Evolutionary conservation across 176 grass and related monocot species (phyloP).

Genomic region (Triticum urartu): DNA sequence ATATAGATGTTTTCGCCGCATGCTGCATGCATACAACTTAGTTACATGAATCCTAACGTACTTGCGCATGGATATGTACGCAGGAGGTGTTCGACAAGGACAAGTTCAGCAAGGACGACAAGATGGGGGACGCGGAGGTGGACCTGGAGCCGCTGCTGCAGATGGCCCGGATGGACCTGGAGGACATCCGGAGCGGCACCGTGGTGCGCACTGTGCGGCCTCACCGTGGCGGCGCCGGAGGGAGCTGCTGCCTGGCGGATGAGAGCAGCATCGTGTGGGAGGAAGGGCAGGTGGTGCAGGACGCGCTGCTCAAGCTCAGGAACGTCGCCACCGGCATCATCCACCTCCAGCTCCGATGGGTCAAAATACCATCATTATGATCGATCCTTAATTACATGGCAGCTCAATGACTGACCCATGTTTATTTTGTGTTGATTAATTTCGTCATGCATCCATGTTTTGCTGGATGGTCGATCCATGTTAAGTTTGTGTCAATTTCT

Average conservation of each 20-base stretch:
- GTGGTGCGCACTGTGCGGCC: slow-evolving; percentile 51
- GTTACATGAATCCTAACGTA: background rate
- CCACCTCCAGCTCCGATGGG: slow-evolving; percentile 66
- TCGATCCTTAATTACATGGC: background rate
- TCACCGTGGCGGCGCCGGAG: background rate
- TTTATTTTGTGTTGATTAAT: background rate
- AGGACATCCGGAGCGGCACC: slow-evolving; percentile 44
- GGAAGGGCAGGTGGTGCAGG: slow-evolving; percentile 55
- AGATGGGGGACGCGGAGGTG: slow-evolving; percentile 77
- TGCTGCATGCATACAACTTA: background rate
- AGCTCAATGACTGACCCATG: background rate
- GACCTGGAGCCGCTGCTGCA: slow-evolving; percentile 55
- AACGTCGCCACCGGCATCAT: slow-evolving; percentile 45
- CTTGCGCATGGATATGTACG: background rate
- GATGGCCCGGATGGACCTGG: slow-evolving; percentile 43
- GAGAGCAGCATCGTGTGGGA: slow-evolving; percentile 61
- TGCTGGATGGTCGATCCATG: no score
- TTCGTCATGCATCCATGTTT: background rate
- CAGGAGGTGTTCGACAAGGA: slow-evolving; percentile 82
- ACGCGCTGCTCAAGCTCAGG: slow-evolving; percentile 50
- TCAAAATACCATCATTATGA: slow-evolving; percentile 28
- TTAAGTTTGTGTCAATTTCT: no score
- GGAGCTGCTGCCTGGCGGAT: slow-evolving; percentile 55
- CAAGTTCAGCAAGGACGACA: slow-evolving; percentile 60
- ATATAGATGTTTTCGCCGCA: background rate